Percentiles rank a stretch among this genome's conserved stretches.
Evolutionary conservation across 2,329 filamentous ascomycete genomes (phyloP).

Genomic region (Xylaria sp.): DNA sequence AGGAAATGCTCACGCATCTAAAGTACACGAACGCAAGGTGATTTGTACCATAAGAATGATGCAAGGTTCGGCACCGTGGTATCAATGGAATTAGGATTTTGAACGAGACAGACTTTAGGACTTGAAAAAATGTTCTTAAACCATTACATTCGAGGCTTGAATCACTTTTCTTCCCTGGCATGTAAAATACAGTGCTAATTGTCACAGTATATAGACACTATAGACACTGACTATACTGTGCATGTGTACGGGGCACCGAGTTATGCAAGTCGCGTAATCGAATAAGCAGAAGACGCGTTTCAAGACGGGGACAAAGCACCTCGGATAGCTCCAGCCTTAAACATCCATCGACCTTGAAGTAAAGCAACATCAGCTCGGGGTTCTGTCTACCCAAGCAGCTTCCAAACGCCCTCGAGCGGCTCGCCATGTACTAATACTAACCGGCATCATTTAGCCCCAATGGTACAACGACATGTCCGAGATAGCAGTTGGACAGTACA

Average conservation of each 20-base stretch:
- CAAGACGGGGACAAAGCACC: conserved; percentile 18
- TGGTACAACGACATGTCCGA: conserved; percentile 54
- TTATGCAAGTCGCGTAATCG: conserved; percentile 32
- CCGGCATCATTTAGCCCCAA: conserved; percentile 37
- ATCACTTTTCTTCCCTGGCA: no score
- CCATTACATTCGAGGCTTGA: not conserved
- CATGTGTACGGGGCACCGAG: conserved; percentile 20
- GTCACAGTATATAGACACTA: no score
- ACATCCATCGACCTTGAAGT: conserved; percentile 9
- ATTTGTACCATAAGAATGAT: not conserved
- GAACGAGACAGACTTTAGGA: not conserved
- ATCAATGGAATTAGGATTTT: no score
- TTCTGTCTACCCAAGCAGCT: conserved; percentile 14
- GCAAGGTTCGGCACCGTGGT: not conserved
- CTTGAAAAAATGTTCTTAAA: not conserved
- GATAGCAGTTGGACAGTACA: conserved; percentile 70
- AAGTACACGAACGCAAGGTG: not conserved
- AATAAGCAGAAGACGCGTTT: conserved; percentile 30
- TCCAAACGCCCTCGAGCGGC: conserved; percentile 5
- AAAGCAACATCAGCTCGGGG: conserved; percentile 16
- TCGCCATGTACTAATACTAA: conserved; percentile 35
- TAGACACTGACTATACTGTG: no score
- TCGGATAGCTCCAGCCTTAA: conserved; percentile 18
- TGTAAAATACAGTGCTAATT: no score
- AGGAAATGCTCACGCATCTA: not conserved